Percentiles rank a stretch among this genome's conserved stretches.
These are phyloP conservation scores for Phialemoniopsis sp. DNA, from an alignment of 2,329 filamentous ascomycete species.

Conservation along the genomic window DNA sequence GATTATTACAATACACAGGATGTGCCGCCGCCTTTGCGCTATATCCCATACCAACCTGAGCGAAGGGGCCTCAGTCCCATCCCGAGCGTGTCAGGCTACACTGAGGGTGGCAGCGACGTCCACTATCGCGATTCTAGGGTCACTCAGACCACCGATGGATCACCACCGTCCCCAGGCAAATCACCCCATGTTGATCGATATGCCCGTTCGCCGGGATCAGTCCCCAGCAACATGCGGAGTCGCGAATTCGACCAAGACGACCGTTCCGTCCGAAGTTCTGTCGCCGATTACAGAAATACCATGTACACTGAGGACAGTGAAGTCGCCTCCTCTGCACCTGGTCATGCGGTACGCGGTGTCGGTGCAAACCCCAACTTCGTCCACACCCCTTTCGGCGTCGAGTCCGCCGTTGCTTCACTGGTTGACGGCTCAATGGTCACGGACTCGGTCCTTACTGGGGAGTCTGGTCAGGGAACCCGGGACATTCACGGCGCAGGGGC, in stretches of 20 bases:
- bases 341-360: conserved; percentile 64
- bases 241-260: conserved; percentile 58
- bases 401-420: conserved; percentile 87
- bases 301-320: conserved; percentile 51
- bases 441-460: conserved; percentile 64
- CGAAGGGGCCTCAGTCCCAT: conserved; percentile 79
- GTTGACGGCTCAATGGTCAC: conserved; percentile 68
- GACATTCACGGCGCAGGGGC: conserved; percentile 25
- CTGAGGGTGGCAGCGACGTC: conserved; percentile 60
- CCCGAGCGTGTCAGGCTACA: conserved; percentile 86
- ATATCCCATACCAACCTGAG: conserved; percentile 65
- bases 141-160: conserved; percentile 44
- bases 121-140: conserved; percentile 52
- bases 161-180: conserved; percentile 59
- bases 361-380: conserved; percentile 74
- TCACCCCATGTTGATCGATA: conserved; percentile 40
- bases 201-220: conserved; percentile 50
- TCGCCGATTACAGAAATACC: conserved; percentile 48
- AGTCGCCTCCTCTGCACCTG: conserved; percentile 35
- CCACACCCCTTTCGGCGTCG: conserved; percentile 67
- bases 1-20: conserved; percentile 56
- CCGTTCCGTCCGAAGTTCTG: conserved; percentile 47
- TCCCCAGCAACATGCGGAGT: conserved; percentile 43
- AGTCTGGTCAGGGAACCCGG: conserved; percentile 31
- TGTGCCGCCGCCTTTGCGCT: conserved; percentile 59